Base-by-base conservation (phyloP, 352 stramenopile species). In the Pythium volutum region DNA sequence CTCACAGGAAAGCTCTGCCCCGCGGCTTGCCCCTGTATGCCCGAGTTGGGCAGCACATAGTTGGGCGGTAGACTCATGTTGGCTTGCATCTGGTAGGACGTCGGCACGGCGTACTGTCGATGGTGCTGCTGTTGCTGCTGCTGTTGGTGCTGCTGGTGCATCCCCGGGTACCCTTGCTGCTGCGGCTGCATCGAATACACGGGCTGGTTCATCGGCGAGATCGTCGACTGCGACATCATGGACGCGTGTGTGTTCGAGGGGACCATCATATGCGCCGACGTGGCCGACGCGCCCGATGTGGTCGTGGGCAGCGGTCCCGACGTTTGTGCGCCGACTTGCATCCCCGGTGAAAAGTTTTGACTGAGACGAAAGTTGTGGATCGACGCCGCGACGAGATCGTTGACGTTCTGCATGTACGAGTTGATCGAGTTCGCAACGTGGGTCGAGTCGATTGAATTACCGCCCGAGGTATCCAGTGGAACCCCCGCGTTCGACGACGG, bases 281-380 rank as follows among this genome's bases (percentile, higher is more conserved):
- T 57, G 8, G 53, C 41, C 1, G 29, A 15, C 9, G 27, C n/a
- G 18, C 23, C 33, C 2, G 38, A 26, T 20, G 36, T 59, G 4
- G 59, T 54, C 3, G 45, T 23, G 65, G 47, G 25, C 53, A 43
- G 20, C 62, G 68, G 23, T 58, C 36, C 36, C 1, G 74, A 26
- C 62, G 45, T 45, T 62, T 70, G 18, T 62, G 57, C 46, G 47
- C 43, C 26, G 38, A 68, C 15, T 50, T 56, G 50, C 4, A 65
- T 54, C 41, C 74, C 76, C 22, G 73, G 71, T 27, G 76, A 71
- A 47, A 77, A 88, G 20, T 75, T 76, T 53, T 89, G 81, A 29
- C 70, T 89, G 67, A 91, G 82, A 22, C 76, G 75, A 52, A 89
- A 91, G 31, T 84, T 89, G 58, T 89, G 80, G 56, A 91, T 89